A percentile compares a stretch with the other conserved stretches of the same genome.
Conservation (phyloP, 2,329 filamentous ascomycete species). For the Ceratocystis colombiana region DNA sequence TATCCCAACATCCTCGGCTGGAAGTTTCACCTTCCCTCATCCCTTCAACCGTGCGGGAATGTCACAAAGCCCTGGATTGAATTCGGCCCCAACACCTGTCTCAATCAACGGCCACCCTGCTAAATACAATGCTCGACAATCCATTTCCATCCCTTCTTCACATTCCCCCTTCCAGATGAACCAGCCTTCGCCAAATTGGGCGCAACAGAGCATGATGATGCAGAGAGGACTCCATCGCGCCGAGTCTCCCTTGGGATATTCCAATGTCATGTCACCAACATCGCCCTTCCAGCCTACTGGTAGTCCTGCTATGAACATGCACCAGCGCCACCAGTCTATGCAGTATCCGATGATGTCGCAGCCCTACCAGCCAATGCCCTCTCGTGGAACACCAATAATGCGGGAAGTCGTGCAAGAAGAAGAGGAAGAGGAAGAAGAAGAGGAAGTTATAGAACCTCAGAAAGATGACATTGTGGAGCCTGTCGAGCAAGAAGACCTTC, state of each 20-base stretch:
- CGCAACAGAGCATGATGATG: conserved; percentile 46
- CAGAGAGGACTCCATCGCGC: conserved; percentile 45
- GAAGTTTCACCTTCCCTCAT: conserved; percentile 45
- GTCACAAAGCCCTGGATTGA: conserved; percentile 52
- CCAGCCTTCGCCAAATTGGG: conserved; percentile 53
- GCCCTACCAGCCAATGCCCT: conserved; percentile 46
- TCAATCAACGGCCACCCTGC: conserved; percentile 52
- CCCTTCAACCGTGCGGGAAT: conserved; percentile 52
- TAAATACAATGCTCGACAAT: conserved; percentile 60
- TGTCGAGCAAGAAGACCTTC: conserved; percentile 42
- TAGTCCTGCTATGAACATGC: conserved; percentile 38
- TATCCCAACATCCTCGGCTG: conserved; percentile 56
- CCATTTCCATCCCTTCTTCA: conserved; percentile 54
- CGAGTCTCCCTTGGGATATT: conserved; percentile 55
- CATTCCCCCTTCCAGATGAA: conserved; percentile 59
- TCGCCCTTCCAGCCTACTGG: conserved; percentile 43
- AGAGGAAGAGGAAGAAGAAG: conserved; percentile 41
- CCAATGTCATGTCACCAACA: conserved; percentile 51
- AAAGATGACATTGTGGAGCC: not conserved
- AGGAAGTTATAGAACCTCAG: not conserved
- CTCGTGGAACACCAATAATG: conserved; percentile 50
- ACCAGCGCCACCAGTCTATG: conserved; percentile 50
- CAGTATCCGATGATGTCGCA: conserved; percentile 43
- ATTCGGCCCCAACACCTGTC: conserved; percentile 60
- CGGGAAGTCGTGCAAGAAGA: conserved; percentile 56